A percentile compares a stretch with the other conserved stretches of the same genome.
Evolutionary conservation across 73 alveolate genomes (phyloP).

Genomic region (Effrenium voratum): DNA sequence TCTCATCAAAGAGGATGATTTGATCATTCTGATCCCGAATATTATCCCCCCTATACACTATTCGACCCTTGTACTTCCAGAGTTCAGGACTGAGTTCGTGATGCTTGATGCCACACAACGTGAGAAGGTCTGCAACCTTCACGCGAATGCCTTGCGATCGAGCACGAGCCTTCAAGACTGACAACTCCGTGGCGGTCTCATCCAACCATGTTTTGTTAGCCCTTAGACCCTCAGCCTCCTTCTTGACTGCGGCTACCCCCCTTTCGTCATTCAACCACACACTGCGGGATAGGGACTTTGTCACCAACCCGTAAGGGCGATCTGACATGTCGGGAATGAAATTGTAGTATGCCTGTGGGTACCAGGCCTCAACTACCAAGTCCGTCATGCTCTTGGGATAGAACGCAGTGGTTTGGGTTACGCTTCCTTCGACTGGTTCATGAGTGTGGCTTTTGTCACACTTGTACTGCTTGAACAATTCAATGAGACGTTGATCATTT

Average conservation of each 20-base stretch:
- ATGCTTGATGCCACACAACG: conserved; percentile 52
- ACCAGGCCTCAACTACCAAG: neutral
- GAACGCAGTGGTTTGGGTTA: neutral
- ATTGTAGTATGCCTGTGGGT: neutral
- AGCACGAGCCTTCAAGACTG: neutral
- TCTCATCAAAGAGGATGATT: neutral
- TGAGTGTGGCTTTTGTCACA: neutral
- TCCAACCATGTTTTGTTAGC: conserved; percentile 33
- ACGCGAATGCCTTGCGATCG: neutral
- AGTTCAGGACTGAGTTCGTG: neutral
- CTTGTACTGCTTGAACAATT: conserved; percentile 1
- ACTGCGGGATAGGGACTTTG: neutral
- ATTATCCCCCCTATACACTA: conserved; percentile 22
- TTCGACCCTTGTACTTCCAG: neutral
- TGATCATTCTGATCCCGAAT: neutral
- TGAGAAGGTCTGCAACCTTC: neutral
- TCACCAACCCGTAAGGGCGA: neutral
- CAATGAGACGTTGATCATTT: conserved; percentile 4
- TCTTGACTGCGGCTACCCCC: neutral
- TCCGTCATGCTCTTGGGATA: neutral
- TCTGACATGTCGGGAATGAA: neutral
- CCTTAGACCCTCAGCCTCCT: conserved; percentile 34
- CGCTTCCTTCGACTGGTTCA: neutral
- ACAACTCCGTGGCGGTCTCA: neutral
- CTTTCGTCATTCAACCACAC: neutral